Evolutionary conservation across 768 basidiomycete genomes (phyloP).

Genomic region (Russula abietina): DNA sequence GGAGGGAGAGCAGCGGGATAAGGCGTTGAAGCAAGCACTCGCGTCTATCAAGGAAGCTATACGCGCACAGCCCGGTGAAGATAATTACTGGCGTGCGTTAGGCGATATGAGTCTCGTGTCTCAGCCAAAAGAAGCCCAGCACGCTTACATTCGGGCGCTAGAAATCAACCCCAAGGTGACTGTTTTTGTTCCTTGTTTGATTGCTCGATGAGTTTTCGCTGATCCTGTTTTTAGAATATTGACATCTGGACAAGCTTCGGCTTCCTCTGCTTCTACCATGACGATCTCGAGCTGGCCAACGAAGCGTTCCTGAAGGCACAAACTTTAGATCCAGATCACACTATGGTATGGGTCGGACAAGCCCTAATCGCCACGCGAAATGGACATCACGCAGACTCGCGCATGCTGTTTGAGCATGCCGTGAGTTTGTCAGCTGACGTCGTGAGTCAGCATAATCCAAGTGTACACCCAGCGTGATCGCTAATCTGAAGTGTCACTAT

Average conservation of each 20-base stretch:
- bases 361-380: conserved; percentile 60
- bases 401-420: conserved; percentile 68
- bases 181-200: conserved; percentile 13
- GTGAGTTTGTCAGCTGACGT: conserved; percentile 50
- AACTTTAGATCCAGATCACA: conserved; percentile 85
- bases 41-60: conserved; percentile 65
- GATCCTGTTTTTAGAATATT: conserved; percentile 46
- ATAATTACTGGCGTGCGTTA: conserved; percentile 75
- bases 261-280: conserved; percentile 73
- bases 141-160: conserved; percentile 84
- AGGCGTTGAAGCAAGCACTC: conserved; percentile 39
- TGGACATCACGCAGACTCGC: conserved; percentile 55
- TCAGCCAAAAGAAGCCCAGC: conserved; percentile 74
- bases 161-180: conserved; percentile 79
- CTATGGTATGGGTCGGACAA: conserved; percentile 88
- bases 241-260: conserved; percentile 83
- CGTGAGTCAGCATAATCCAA: conserved; percentile 37
- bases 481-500: neutral
- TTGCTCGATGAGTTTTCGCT: conserved; percentile 3
- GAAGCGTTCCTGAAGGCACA: conserved; percentile 85
- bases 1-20: conserved; percentile 31
- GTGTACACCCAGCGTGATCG: conserved; percentile 14
- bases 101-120: conserved; percentile 64
- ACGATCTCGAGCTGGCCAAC: conserved; percentile 76
- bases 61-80: conserved; percentile 63